These are phyloP conservation scores for Condylostoma magnum DNA, from an alignment of 169 alveolate genomes.

Conservation along the genomic window DNA sequence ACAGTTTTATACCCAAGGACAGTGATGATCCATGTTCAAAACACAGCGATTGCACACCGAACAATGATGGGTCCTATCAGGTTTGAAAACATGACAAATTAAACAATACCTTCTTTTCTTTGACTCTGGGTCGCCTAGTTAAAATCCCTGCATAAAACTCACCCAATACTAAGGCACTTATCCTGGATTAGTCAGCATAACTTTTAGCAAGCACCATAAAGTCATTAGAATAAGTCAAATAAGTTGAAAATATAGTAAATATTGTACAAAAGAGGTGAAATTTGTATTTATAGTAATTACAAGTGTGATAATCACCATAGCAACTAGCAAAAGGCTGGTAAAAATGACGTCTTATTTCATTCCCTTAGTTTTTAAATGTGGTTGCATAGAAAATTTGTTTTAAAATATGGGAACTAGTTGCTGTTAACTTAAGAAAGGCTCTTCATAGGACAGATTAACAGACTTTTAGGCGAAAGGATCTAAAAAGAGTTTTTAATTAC, in stretches of 20 bases:
- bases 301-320: no score
- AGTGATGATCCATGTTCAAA: slow-evolving; percentile 97
- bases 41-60: slow-evolving; percentile 95
- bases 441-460: no score
- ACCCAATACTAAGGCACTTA: slow-evolving; percentile 92
- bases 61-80: slow-evolving; percentile 98
- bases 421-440: no score
- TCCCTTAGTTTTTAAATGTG: no score
- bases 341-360: no score
- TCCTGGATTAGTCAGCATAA: slow-evolving; percentile 94
- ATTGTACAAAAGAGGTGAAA: slow-evolving; percentile 44
- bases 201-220: slow-evolving; percentile 52
- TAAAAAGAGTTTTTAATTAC: no score
- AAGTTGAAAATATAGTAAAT: no score
- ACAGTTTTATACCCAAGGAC: slow-evolving; percentile 98
- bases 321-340: no score
- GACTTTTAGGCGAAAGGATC: no score
- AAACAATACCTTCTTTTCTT: slow-evolving; percentile 94
- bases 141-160: slow-evolving; percentile 96
- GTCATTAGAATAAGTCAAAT: slow-evolving; percentile 38
- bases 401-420: no score
- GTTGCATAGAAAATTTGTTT: no score
- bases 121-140: slow-evolving; percentile 96
- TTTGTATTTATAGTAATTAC: no score
- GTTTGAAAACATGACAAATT: slow-evolving; percentile 98